Evolutionary conservation across 2,329 filamentous ascomycete genomes (phyloP).

Genomic region (Claviceps africana): DNA sequence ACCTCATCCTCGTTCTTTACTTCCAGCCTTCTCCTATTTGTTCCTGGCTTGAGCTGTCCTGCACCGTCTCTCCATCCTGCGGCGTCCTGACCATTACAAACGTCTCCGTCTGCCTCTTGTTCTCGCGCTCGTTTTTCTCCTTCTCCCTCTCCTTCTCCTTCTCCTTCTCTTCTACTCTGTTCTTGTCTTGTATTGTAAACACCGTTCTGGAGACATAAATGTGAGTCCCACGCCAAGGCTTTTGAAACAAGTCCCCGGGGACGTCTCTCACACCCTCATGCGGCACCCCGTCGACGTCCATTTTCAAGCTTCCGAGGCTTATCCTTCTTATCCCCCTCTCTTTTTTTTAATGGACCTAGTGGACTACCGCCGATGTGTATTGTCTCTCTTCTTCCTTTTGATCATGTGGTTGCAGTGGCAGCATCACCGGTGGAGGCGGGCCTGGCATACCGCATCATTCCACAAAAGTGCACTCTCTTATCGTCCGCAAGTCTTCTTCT

Average conservation of each 20-base stretch:
- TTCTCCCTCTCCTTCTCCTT: no score
- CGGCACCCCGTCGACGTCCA: background rate
- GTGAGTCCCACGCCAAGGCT: slow-evolving; percentile 16
- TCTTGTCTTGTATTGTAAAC: background rate
- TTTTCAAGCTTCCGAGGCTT: background rate
- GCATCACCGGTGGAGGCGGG: background rate
- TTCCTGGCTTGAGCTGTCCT: background rate
- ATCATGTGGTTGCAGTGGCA: background rate
- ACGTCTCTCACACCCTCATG: slow-evolving; percentile 10
- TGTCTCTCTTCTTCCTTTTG: background rate
- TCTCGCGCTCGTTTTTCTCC: background rate
- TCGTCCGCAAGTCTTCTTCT: background rate
- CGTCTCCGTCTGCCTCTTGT: background rate
- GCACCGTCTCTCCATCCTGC: background rate
- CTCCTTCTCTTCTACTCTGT: background rate
- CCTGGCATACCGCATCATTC: background rate
- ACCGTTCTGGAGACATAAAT: slow-evolving; percentile 19
- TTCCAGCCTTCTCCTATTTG: background rate
- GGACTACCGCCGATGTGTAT: background rate
- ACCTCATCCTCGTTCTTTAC: background rate
- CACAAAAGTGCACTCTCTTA: background rate
- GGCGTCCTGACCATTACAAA: background rate
- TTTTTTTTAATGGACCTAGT: background rate
- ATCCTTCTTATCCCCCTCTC: background rate
- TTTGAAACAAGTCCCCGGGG: slow-evolving; percentile 8